These are phyloP conservation scores for Zymoseptoria passerinii DNA, from an alignment of 2,329 filamentous ascomycete genomes.

Conservation along the genomic window DNA sequence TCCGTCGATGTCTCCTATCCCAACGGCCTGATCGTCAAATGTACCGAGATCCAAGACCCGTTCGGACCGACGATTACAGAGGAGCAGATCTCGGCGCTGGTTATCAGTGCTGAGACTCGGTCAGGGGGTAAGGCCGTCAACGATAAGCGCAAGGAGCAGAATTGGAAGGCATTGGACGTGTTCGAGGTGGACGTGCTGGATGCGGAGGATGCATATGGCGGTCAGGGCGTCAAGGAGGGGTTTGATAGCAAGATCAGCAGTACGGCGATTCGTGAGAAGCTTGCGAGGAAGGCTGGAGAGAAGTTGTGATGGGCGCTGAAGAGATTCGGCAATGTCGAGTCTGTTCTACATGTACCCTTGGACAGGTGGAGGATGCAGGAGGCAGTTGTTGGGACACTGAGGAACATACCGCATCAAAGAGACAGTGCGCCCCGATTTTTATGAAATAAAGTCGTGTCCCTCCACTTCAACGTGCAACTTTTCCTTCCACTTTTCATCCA, in stretches of 20 bases:
- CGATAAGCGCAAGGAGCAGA: constrained; percentile 64
- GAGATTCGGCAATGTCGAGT: background rate
- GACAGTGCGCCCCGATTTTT: background rate
- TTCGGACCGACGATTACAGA: constrained; percentile 88
- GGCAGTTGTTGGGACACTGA: too few species aligned
- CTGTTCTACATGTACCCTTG: background rate
- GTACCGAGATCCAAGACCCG: constrained; percentile 76
- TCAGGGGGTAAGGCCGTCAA: constrained; percentile 80
- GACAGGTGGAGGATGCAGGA: too few species aligned
- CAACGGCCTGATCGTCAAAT: constrained; percentile 59
- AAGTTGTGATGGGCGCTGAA: constrained; percentile 7
- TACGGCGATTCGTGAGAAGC: constrained; percentile 57
- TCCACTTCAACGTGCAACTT: background rate
- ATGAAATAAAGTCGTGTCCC: background rate
- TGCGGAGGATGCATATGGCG: constrained; percentile 39
- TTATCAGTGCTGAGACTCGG: constrained; percentile 82
- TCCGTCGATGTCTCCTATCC: constrained; percentile 52
- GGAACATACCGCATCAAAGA: too few species aligned
- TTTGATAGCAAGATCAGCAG: constrained; percentile 87
- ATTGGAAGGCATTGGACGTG: constrained; percentile 67
- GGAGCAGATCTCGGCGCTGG: constrained; percentile 66
- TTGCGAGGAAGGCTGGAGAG: constrained; percentile 16
- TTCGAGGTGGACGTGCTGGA: constrained; percentile 89
- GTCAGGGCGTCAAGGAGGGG: constrained; percentile 39
- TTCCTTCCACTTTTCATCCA: background rate